Conservation (phyloP, 2,329 filamentous ascomycete species). For the Talaromyces sp. region DNA sequence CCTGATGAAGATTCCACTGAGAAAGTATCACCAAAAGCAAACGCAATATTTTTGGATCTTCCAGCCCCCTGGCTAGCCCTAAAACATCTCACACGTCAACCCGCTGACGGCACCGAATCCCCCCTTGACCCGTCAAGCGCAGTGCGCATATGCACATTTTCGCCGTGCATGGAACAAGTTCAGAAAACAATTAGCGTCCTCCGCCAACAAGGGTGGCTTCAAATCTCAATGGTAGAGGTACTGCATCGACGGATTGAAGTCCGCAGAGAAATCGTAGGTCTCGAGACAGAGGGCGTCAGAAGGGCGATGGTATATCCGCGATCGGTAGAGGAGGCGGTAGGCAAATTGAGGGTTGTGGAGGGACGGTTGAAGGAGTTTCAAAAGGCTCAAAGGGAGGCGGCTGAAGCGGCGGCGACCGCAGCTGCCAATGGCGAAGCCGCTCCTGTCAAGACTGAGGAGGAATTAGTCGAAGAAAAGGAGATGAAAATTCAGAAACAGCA, state of each 20-base stretch:
- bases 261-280: conserved; percentile 73
- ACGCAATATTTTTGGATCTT: conserved; percentile 50
- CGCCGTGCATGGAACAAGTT: conserved; percentile 94
- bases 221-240: conserved; percentile 92
- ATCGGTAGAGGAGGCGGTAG: conserved; percentile 75
- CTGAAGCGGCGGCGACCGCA: conserved; percentile 24
- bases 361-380: conserved; percentile 65
- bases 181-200: conserved; percentile 78
- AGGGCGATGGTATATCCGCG: conserved; percentile 64
- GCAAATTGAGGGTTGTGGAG: conserved; percentile 70
- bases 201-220: conserved; percentile 79
- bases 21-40: conserved; percentile 40
- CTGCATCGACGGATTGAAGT: conserved; percentile 76
- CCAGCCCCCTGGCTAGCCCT: conserved; percentile 51
- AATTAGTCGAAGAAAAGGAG: neutral
- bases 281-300: conserved; percentile 63
- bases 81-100: conserved; percentile 44
- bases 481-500: conserved; percentile 6
- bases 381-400: conserved; percentile 28
- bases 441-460: conserved; percentile 8
- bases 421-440: conserved; percentile 13
- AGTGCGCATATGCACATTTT: conserved; percentile 87
- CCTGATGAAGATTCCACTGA: conserved; percentile 18
- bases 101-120: conserved; percentile 36
- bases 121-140: conserved; percentile 68